These are phyloP conservation scores for Deinandra increscens DNA, from an alignment of 129 eudicot species.

Conservation along the genomic window DNA sequence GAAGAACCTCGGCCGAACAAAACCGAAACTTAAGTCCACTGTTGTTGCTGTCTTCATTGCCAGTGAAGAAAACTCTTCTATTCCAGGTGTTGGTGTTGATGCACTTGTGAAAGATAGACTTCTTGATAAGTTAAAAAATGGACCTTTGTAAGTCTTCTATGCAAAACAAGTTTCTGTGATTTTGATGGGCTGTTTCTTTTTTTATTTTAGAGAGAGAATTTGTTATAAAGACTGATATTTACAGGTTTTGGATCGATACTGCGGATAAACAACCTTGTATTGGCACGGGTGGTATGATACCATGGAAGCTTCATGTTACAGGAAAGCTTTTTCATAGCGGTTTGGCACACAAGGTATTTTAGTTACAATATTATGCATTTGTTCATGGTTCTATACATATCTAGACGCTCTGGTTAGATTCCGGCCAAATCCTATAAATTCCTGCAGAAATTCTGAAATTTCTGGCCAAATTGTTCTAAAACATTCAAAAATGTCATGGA, in stretches of 20 bases:
- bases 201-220: neutral
- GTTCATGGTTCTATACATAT: neutral
- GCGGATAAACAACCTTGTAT: slow-evolving; percentile 99
- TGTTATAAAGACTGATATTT: neutral
- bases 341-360: slow-evolving; percentile 74
- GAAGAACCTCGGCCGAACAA: slow-evolving; percentile 77
- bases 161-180: neutral
- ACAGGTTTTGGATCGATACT: slow-evolving; percentile 94
- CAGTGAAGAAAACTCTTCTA: slow-evolving; percentile 92
- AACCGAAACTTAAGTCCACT: slow-evolving; percentile 81
- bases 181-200: neutral
- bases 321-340: slow-evolving; percentile 99
- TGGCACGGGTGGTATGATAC: slow-evolving; percentile 95
- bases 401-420: too few species aligned
- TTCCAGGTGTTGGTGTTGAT: slow-evolving; percentile 96
- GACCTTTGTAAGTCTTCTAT: slow-evolving; percentile 67
- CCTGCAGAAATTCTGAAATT: too few species aligned
- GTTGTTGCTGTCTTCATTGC: slow-evolving; percentile 97
- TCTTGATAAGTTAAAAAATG: slow-evolving; percentile 75
- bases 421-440: too few species aligned
- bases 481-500: too few species aligned
- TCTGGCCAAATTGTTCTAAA: too few species aligned
- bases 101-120: slow-evolving; percentile 83
- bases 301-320: slow-evolving; percentile 80
- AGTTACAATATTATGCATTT: slow-evolving; percentile 1